Conservation (phyloP, 176 grass and related monocot genomes). For the Coix lacrymajobi region DNA sequence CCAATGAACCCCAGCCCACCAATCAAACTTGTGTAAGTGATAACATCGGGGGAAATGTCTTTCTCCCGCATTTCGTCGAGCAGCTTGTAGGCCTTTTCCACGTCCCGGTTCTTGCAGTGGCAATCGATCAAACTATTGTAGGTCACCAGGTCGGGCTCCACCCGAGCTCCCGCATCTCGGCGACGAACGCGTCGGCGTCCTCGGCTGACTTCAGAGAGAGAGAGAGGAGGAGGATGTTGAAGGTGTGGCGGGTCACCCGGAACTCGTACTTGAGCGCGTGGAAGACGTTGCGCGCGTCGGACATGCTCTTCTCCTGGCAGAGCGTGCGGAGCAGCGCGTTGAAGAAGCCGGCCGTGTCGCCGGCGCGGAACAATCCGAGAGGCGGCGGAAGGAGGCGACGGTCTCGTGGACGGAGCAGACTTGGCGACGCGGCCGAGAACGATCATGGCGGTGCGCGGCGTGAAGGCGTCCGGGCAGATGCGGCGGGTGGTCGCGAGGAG, state of each 20-base stretch:
- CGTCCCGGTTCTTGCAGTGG: conserved; percentile 55
- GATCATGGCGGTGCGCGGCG: conserved; percentile 59
- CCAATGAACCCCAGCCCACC: conserved; percentile 75
- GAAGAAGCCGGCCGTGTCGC: conserved; percentile 37
- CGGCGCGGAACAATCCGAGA: conserved; percentile 47
- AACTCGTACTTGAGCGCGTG: conserved; percentile 83
- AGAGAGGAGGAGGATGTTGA: conserved; percentile 87
- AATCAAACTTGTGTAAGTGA: conserved; percentile 76
- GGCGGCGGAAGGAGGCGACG: conserved; percentile 63
- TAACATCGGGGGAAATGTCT: conserved; percentile 65
- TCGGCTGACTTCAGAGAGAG: conserved; percentile 75
- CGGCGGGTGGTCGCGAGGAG: conserved; percentile 35
- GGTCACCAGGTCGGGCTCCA: conserved; percentile 67
- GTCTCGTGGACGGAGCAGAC: conserved; percentile 75
- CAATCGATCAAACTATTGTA: conserved; percentile 89
- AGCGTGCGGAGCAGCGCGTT: conserved; percentile 82
- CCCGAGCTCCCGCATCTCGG: conserved; percentile 65
- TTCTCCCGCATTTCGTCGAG: conserved; percentile 69
- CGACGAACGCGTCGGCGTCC: conserved; percentile 71
- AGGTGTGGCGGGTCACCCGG: conserved; percentile 57
- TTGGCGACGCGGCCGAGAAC: conserved; percentile 79
- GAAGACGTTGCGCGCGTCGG: conserved; percentile 73
- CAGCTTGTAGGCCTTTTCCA: conserved; percentile 61
- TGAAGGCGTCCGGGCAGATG: conserved; percentile 47
- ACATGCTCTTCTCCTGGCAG: conserved; percentile 94